A percentile compares a stretch with the other conserved stretches of the same genome.
These are phyloP conservation scores for Tricholoma furcatifolium DNA, from an alignment of 768 basidiomycete species.

Conservation along the genomic window DNA sequence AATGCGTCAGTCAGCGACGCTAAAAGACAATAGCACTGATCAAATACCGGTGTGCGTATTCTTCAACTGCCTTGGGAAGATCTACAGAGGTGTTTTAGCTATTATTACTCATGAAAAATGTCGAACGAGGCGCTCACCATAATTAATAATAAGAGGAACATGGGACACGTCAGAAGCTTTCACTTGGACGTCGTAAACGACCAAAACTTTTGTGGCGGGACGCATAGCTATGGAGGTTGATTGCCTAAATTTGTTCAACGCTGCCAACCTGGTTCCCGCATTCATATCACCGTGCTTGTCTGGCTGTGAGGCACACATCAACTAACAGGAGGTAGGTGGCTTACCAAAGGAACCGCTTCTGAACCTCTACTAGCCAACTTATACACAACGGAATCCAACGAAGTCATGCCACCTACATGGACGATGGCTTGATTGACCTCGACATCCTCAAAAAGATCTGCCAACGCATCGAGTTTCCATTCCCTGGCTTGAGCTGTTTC, in stretches of 20 bases:
- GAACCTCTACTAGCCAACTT: conserved; percentile 83
- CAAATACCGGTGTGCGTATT: conserved; percentile 87
- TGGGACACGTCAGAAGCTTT: conserved; percentile 89
- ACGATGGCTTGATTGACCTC: conserved; percentile 80
- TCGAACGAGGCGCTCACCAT: conserved; percentile 48
- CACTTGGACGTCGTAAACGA: conserved; percentile 92
- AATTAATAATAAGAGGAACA: conserved; percentile 93
- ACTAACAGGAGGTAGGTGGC: conserved; percentile 26
- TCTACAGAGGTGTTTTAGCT: conserved; percentile 41
- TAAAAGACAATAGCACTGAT: background rate
- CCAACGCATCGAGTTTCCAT: conserved; percentile 92
- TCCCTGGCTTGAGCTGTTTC: conserved; percentile 86
- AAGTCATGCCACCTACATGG: conserved; percentile 85
- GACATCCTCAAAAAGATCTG: conserved; percentile 87
- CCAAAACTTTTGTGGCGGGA: conserved; percentile 69
- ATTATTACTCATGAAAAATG: background rate
- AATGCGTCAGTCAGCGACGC: background rate
- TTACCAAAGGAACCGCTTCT: conserved; percentile 85
- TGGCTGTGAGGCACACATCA: conserved; percentile 13
- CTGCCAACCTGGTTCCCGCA: conserved; percentile 73
- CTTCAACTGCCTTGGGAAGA: conserved; percentile 92
- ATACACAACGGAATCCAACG: conserved; percentile 86
- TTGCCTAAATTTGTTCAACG: conserved; percentile 81
- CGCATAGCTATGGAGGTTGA: conserved; percentile 57
- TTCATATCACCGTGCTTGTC: conserved; percentile 91